Conservation (phyloP, 1,284 basidiomycete species). For the Serendipita sp. region DNA sequence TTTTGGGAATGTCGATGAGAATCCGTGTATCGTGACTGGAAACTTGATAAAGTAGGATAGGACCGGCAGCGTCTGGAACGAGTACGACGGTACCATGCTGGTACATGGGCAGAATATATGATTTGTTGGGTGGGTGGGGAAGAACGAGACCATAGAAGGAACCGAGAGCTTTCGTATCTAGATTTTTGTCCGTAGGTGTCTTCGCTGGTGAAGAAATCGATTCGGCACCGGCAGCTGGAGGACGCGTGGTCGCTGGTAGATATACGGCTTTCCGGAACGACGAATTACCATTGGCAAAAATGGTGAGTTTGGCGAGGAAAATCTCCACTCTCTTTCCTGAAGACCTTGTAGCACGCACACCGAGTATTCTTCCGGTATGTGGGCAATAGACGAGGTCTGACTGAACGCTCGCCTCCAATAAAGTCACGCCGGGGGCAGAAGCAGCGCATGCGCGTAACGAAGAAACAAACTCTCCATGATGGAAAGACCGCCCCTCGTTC, state of each 20-base stretch:
- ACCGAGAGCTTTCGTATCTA: neutral
- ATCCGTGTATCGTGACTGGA: slow-evolving; percentile 72
- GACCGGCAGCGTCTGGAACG: slow-evolving; percentile 50
- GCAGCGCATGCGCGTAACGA: slow-evolving; percentile 56
- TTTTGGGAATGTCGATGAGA: slow-evolving; percentile 81
- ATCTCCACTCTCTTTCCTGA: slow-evolving; percentile 19
- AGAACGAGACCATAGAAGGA: neutral
- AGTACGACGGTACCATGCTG: slow-evolving; percentile 79
- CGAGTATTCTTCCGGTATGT: slow-evolving; percentile 41
- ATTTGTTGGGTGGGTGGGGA: neutral
- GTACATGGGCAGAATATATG: slow-evolving; percentile 49
- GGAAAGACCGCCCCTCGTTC: slow-evolving; percentile 69
- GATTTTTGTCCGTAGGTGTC: neutral
- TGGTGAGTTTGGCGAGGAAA: slow-evolving; percentile 63
- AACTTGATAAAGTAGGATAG: slow-evolving; percentile 84
- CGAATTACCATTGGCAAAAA: slow-evolving; percentile 76
- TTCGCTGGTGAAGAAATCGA: neutral
- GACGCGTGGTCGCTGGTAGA: neutral
- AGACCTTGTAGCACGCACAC: slow-evolving; percentile 38
- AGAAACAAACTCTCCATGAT: slow-evolving; percentile 89
- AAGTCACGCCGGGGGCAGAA: slow-evolving; percentile 45
- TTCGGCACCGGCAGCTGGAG: neutral
- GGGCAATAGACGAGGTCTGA: slow-evolving; percentile 43
- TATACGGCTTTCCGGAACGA: slow-evolving; percentile 49
- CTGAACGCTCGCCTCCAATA: slow-evolving; percentile 73